A percentile compares a stretch with the other conserved stretches of the same genome.
Conservation (phyloP, 106 monocot genomes). For the Dendrobium officinale region DNA sequence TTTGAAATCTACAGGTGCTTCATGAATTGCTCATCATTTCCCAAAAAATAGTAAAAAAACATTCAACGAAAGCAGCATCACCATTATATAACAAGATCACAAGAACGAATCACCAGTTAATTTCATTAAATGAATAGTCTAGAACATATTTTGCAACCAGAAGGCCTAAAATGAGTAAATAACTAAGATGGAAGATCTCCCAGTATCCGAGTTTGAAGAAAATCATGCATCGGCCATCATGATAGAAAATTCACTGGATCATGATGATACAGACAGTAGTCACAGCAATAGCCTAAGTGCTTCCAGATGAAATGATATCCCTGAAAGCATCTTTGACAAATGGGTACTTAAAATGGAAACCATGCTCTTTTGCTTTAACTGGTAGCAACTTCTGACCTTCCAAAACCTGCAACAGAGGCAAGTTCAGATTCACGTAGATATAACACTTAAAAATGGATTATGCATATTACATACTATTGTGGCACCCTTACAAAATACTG, state of each 20-base stretch:
- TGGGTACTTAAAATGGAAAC: constrained; percentile 68
- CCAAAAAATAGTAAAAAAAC: too few relatives aligned
- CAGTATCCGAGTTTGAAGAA: neutral
- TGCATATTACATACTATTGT: constrained; percentile 39
- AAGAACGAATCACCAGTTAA: too few relatives aligned
- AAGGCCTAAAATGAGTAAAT: too few relatives aligned
- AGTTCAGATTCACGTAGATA: neutral
- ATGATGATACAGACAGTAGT: neutral
- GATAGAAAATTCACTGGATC: too few relatives aligned
- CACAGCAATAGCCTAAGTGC: neutral
- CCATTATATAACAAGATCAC: too few relatives aligned
- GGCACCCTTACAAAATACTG: constrained; percentile 74
- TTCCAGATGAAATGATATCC: constrained; percentile 40
- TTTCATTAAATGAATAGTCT: too few relatives aligned
- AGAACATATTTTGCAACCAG: too few relatives aligned
- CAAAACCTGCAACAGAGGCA: constrained; percentile 47
- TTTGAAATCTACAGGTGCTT: too few relatives aligned
- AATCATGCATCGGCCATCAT: too few relatives aligned
- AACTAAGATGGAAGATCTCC: neutral
- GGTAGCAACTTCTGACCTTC: constrained; percentile 82
- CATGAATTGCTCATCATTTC: too few relatives aligned
- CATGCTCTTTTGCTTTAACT: constrained; percentile 56
- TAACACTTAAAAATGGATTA: neutral
- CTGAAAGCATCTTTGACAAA: constrained; percentile 64
- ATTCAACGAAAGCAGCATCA: too few relatives aligned